phyloP scores from a whole-genome alignment of 1,284 basidiomycete species.

The Tilletia indica region DNA sequence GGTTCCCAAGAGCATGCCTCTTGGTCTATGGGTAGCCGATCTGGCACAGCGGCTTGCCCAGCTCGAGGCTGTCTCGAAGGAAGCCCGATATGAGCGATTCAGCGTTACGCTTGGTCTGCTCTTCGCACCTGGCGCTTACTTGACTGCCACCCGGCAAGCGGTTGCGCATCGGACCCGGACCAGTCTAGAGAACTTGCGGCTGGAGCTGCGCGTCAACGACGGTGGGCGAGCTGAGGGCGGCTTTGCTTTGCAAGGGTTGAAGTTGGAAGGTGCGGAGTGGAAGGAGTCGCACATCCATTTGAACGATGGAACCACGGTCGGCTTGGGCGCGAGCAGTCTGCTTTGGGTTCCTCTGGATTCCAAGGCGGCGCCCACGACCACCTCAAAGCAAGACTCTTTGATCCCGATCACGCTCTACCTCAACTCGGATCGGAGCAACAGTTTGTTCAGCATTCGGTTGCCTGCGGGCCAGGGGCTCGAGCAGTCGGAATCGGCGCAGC shows the following conservation, averaged over 20 bases:
- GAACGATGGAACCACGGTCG: constrained; percentile 40
- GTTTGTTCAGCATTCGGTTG: constrained; percentile 79
- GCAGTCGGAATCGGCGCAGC: constrained; percentile 35
- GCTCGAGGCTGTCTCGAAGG: constrained; percentile 26
- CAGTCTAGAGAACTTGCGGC: constrained; percentile 46
- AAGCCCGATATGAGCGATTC: constrained; percentile 38
- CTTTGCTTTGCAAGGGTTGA: constrained; percentile 48
- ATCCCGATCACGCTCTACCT: constrained; percentile 81
- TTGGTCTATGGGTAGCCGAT: constrained; percentile 49
- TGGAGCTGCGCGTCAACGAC: constrained; percentile 33
- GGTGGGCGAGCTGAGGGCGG: constrained; percentile 66
- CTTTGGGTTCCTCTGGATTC: constrained; percentile 29
- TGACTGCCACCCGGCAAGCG: constrained; percentile 53
- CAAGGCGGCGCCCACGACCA: neutral
- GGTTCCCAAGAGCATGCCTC: constrained; percentile 38
- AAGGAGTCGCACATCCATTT: constrained; percentile 26
- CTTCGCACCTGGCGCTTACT: constrained; percentile 48
- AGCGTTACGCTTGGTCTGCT: constrained; percentile 45
- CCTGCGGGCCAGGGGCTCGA: constrained; percentile 64
- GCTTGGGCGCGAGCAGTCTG: constrained; percentile 38
- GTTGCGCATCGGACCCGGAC: constrained; percentile 38
- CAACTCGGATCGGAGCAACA: constrained; percentile 82
- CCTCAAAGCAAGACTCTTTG: neutral
- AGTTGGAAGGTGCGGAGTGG: constrained; percentile 49
- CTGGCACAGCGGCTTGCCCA: constrained; percentile 41